Evolutionary conservation across 257 asterid species (phyloP), one percentile per base, ranked within the genome.

Genomic region (Solanum boliviense): DNA sequence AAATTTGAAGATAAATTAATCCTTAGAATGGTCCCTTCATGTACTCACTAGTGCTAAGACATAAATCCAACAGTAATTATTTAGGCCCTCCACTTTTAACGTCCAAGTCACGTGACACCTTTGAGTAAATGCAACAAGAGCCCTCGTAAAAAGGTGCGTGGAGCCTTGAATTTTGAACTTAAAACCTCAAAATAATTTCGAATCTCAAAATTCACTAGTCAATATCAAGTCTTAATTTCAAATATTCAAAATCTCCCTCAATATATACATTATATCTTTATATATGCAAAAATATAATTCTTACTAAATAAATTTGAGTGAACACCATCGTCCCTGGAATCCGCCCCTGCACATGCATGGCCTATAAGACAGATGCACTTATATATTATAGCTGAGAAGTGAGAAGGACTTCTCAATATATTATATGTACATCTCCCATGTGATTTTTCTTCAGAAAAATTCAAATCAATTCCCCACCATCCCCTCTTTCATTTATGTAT

Each of bases 41-140:
- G 25, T 79, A 79, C 65, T 44, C 36, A 25, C 65, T 79, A 13
- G 25, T 79, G 25, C 60, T 25, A 41, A 25, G 84, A 41, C 34
- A 78, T 78, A 39, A 38, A 76, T 41, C 65, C 84, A 78, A 39
- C 25, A 56, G 9, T 16, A 34, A 74, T 35, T 20, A 73, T 4
- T 35, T 36, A 74, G 36, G 34, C 20, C 56, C 88, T 78, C 93
- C 91, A 86, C 88, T 60, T 46, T 91, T 60, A 78, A 71, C 91
- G 90, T 82, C 85, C 36, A 89, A 86, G 85, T 88, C 94, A 92
- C 91, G 93, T 89, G 93, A 87, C 73, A 86, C 76, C 65, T 62
- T 74, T 74, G 60, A 36, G 29, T 67, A 82, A n/a, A 34, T 73
- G 75, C 67, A 78, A 79, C 36, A 58, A 70, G 36, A 82, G 41